Evolutionary conservation across 768 basidiomycete genomes (phyloP), one percentile per base, ranked within the genome.

Genomic region (Boletus vermiculosoides): DNA sequence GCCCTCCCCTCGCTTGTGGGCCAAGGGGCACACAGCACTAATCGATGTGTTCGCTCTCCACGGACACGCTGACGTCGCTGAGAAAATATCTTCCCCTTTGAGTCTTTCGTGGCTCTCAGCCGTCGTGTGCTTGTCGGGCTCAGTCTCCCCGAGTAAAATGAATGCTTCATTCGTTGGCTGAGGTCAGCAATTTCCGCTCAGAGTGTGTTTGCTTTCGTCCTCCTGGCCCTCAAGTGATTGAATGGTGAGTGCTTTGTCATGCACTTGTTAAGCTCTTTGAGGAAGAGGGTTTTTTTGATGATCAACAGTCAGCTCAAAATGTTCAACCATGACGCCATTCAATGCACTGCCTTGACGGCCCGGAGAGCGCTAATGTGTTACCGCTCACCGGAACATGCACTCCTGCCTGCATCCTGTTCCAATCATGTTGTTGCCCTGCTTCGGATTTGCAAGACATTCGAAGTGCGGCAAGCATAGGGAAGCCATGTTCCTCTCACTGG

Each of bases 391-490:
- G 68, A 70, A 64, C 68, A 69, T 62, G 57, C 57, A 51, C 6
- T 55, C 61, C 57, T 69, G 66, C 69, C 64, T 66, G 69, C 66
- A 65, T 33, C 63, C 65, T 70, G 65, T 70, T 56, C 65, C 36
- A 62, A 67, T 70, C 68, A 60, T 69, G 61, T 63, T 67, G 56
- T 52, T 70, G 59, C 69, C 69, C 63, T 71, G 61, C 69, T 66
- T 58, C 65, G 66, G 63, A 66, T 70, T 70, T 69, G 66, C 69
- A 66, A 59, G 69, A 55, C 66, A 66, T 53, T 55, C 59, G 54
- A 50, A 59, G 63, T 56, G 64, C 58, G 62, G 69, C 66, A 64
- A 61, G 65, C 63, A 45, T 67, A 62, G 67, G 63, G 53, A 57
- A 9, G 68, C 63, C 67, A 69, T 69, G 65, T 69, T 67, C 50